A percentile compares a stretch with the other conserved stretches of the same genome.
Conservation (phyloP, 208 protist genomes). For the Acanthamoeba castellanii region DNA sequence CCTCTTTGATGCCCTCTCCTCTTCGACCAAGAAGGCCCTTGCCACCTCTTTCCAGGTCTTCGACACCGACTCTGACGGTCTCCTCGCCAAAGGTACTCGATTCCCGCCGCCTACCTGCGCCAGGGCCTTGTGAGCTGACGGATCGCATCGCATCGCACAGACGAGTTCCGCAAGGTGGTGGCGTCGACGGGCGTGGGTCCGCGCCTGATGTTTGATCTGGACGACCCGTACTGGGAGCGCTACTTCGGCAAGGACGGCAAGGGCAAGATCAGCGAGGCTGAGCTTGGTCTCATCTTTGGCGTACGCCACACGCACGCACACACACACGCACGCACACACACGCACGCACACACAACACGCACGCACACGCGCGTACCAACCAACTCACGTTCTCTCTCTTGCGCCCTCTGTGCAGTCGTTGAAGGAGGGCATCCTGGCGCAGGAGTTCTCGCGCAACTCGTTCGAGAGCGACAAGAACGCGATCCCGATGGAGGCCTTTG, state of each 20-base stretch:
- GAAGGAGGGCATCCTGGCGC: not conserved
- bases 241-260: constrained; percentile 73
- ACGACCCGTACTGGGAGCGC: constrained; percentile 45
- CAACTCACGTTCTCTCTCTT: not conserved
- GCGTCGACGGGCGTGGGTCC: constrained; percentile 2
- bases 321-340: not conserved
- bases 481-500: constrained; percentile 29
- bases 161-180: constrained; percentile 35
- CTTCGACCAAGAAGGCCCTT: constrained; percentile 49
- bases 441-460: not conserved
- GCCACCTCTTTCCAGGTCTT: constrained; percentile 74
- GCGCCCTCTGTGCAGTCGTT: constrained; percentile 20
- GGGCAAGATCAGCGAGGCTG: constrained; percentile 30
- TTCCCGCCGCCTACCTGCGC: not conserved
- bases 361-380: too few species aligned
- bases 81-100: constrained; percentile 29
- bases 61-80: constrained; percentile 64
- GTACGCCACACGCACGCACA: not conserved
- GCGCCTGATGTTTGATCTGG: constrained; percentile 60
- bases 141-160: not conserved
- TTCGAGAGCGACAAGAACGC: constrained; percentile 16
- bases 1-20: constrained; percentile 72
- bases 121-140: not conserved
- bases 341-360: not conserved
- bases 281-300: constrained; percentile 71